Base-by-base conservation (phyloP, 2,329 filamentous ascomycete genomes). In the Elsinoe batatas region DNA sequence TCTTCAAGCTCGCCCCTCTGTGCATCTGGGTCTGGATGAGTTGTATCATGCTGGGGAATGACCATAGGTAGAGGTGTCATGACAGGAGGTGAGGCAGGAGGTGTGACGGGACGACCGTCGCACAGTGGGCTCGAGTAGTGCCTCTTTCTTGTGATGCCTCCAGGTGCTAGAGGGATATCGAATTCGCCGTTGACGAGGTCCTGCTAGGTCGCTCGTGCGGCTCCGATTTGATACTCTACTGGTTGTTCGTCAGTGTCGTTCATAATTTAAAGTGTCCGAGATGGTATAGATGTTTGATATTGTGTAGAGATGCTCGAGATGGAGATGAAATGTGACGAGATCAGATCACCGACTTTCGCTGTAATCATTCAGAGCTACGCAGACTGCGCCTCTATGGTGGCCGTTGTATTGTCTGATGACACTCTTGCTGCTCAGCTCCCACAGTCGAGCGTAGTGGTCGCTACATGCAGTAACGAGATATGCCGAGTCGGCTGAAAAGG, bases 331-430 rank as follows among this genome's bases (percentile, higher is more conserved):
- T 51, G 26, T 33, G 26, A 51, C 17, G 22, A 20, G 36, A 38
- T n/a, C 3, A 38, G 30, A 44, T 60, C 58, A 64, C 50, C 63
- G 59, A 22, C 57, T 61, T 57, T 68, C 69, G 8, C 68, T 70
- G 55, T 71, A 71, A 51, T 96, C 91, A 68, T 96, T 96, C 61
- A 96, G 75, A 12, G 91, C 91, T 36, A 96, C 91, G 66, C 91
- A 95, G 0, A 95, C 89, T 3, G 90, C 88, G 42, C 91, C 91
- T 35, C 91, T 79, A 68, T 96, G 91, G 67, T 96, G 91, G 5
- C 91, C 91, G 67, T 94, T 95, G 69, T 96, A 96, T 74, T 96
- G 91, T 46, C 91, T 79, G 64, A 96, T 96, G 61, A 96, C 91
- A 64, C 84, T 85, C 70, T 94, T 89, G 62, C 85, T 90, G 60